phyloP scores from a whole-genome alignment of 805 yeast genomes.

The Ogataea chonburiensis region DNA sequence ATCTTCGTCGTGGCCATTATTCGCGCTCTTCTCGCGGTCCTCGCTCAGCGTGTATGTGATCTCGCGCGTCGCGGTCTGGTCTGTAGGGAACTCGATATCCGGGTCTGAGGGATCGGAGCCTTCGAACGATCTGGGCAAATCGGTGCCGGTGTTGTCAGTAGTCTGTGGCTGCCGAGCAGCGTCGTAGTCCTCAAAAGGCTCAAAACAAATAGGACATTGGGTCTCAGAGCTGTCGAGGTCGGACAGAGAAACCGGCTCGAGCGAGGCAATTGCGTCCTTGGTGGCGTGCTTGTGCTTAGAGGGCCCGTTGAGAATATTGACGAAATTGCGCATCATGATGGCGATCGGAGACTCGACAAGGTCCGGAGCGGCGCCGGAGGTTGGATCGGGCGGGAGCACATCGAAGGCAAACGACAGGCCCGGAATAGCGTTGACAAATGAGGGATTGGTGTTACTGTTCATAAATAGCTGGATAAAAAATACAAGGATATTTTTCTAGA shows the following conservation, averaged over 20 bases:
- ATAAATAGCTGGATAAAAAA: neutral
- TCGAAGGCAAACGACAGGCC: conserved; percentile 22
- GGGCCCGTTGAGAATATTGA: conserved; percentile 18
- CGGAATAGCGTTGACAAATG: conserved; percentile 11
- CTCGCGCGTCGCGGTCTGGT: conserved; percentile 28
- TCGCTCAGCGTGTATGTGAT: conserved; percentile 11
- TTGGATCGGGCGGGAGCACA: conserved; percentile 10
- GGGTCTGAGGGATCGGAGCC: conserved; percentile 30
- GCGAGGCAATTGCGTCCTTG: conserved; percentile 32
- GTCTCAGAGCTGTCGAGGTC: conserved; percentile 34
- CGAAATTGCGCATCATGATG: conserved; percentile 23
- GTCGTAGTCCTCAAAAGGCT: conserved; percentile 25
- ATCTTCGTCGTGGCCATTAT: conserved; percentile 1
- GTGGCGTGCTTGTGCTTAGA: conserved; percentile 29
- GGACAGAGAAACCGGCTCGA: conserved; percentile 29
- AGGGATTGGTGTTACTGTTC: conserved; percentile 7
- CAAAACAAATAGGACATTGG: conserved; percentile 45
- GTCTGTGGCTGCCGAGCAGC: neutral
- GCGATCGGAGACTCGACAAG: conserved; percentile 18
- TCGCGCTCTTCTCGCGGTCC: conserved; percentile 6
- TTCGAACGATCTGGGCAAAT: conserved; percentile 17
- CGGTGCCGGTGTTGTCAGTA: conserved; percentile 1
- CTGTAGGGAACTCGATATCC: conserved; percentile 28
- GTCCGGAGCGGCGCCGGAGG: neutral
- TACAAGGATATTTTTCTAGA: conserved; percentile 6